Evolutionary conservation across 345 rosid genomes (phyloP), one percentile per base, ranked within the genome.

Genomic region (Lumnitzera racemosa): DNA sequence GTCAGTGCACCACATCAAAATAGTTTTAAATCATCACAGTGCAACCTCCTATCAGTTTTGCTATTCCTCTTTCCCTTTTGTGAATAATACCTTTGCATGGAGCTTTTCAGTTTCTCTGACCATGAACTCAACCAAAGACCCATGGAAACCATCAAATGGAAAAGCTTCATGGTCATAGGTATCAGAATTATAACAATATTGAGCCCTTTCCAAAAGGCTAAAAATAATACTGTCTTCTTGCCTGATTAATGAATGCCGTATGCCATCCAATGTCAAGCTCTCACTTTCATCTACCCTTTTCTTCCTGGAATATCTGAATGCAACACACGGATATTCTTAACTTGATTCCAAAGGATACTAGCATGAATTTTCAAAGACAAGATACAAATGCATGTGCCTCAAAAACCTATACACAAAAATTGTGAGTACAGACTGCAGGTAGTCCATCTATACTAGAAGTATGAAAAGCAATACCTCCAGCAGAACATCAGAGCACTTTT

Each of bases 191-290:
- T 77, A 79, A 52, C 89, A 76, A 72, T 79, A 82, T 65, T 81
- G 81, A 57, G 87, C 79, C 70, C 91, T 76, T 73, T 82, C 83
- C 54, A 87, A 71, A 51, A 82, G 87, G 69, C 79, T 60, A 63
- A 68, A 87, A 68, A 82, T 84, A 58, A 84, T 84, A 64, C 91
- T 87, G 64, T 84, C 89, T 66, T 87, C 85, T 72, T 79, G 89
- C 57, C 72, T 83, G 58, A 79, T 76, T 70, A 82, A 76, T 57
- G 85, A 70, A 43, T 59, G 76, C 61, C 87, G 77, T 58, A 81
- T 82, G 29, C 79, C 62, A 56, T 87, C 83, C 24, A 84, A 82
- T 11, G 85, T 87, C 77, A 83, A 72, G 72, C 58, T 78, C 56
- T 78, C 68, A 56, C 83, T 83, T 69, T 74, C 83, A 66, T 82